Evolutionary conservation across 768 basidiomycete species (phyloP).

Genomic region (Termitomyces sp.): DNA sequence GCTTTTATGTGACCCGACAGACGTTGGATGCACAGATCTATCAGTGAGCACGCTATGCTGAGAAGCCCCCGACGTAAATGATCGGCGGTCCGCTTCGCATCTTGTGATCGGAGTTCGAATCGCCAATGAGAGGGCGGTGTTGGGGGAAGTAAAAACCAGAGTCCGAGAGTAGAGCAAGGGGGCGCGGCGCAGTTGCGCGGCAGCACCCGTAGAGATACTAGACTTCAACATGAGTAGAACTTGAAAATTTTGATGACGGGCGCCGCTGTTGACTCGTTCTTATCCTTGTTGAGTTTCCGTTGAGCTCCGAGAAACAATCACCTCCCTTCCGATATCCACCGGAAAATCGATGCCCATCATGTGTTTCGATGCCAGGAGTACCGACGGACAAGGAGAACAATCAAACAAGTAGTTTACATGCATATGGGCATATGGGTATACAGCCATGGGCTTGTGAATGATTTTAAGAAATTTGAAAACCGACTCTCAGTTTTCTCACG

Average conservation of each 20-base stretch:
- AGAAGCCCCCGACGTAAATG: conserved; percentile 11
- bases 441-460: too few relatives aligned
- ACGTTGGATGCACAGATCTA: conserved; percentile 14
- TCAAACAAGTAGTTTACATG: too few relatives aligned
- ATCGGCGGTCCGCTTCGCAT: conserved; percentile 6
- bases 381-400: neutral
- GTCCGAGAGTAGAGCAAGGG: conserved; percentile 7
- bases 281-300: conserved; percentile 14
- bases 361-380: neutral
- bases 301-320: conserved; percentile 9
- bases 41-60: conserved; percentile 14
- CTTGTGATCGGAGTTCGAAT: neutral
- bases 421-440: too few relatives aligned
- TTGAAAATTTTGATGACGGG: neutral
- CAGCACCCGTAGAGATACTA: conserved; percentile 5
- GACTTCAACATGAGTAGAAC: conserved; percentile 10
- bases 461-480: too few relatives aligned
- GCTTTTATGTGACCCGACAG: conserved; percentile 19
- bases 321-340: conserved; percentile 8
- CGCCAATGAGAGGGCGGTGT: neutral
- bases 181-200: conserved; percentile 10
- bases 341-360: conserved; percentile 1
- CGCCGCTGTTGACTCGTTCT: conserved; percentile 4
- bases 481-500: too few relatives aligned
- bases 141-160: conserved; percentile 4